phyloP scores from a whole-genome alignment of 768 basidiomycete genomes.

The Lyophyllum shimeji region DNA sequence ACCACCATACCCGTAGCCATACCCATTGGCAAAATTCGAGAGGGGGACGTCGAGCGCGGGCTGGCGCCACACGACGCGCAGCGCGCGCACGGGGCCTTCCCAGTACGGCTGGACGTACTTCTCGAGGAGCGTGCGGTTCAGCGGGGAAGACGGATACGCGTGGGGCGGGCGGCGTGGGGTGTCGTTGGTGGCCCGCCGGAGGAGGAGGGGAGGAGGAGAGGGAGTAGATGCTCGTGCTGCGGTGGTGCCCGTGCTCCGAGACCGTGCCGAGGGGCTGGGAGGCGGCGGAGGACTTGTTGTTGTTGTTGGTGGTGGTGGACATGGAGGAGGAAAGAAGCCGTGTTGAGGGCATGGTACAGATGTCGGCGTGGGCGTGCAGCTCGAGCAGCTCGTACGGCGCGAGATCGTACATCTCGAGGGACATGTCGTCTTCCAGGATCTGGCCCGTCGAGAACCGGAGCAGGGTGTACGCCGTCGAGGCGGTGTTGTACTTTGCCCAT shows the following conservation, averaged over 20 bases:
- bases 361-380: conserved; percentile 40
- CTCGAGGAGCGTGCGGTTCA: conserved; percentile 30
- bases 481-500: conserved; percentile 10
- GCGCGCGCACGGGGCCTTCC: conserved; percentile 49
- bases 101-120: conserved; percentile 59
- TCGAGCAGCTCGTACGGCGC: conserved; percentile 69
- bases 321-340: neutral
- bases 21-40: conserved; percentile 12
- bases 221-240: conserved; percentile 11
- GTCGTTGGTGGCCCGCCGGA: conserved; percentile 18
- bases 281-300: neutral
- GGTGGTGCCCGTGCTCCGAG: conserved; percentile 2
- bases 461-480: conserved; percentile 39
- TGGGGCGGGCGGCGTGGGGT: conserved; percentile 14
- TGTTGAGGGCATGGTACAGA: neutral
- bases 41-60: conserved; percentile 5
- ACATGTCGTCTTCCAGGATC: conserved; percentile 65
- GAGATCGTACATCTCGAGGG: conserved; percentile 57
- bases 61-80: conserved; percentile 42
- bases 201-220: conserved; percentile 8
- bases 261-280: neutral
- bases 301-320: neutral
- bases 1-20: conserved; percentile 8
- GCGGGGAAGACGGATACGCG: conserved; percentile 8
- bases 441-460: conserved; percentile 70